Conservation (phyloP, 139 green algal genomes). For the Closterium sp. region DNA sequence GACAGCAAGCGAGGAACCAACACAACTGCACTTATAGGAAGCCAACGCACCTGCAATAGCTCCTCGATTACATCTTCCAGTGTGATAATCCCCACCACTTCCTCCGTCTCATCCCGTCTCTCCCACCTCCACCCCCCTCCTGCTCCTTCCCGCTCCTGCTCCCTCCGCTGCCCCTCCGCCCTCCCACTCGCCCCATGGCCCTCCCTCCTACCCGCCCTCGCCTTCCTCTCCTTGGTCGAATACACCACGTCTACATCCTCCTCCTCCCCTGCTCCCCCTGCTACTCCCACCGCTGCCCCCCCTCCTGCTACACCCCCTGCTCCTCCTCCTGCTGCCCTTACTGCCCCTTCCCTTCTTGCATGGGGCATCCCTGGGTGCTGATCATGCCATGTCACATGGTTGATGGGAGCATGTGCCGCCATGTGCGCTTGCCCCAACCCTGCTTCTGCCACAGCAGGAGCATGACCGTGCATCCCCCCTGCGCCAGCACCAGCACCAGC, state of each 20-base stretch:
- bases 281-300: neutral
- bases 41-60: neutral
- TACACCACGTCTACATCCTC: neutral
- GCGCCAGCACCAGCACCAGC: neutral
- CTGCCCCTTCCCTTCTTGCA: too few species aligned
- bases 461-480: neutral
- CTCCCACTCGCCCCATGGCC: neutral
- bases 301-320: neutral
- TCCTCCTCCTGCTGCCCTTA: too few species aligned
- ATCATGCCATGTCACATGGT: neutral
- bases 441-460: neutral
- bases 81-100: constrained; percentile 62
- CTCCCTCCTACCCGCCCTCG: neutral
- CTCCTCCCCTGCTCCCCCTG: neutral
- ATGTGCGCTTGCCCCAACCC: too few species aligned
- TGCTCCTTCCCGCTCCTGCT: neutral
- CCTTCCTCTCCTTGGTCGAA: neutral
- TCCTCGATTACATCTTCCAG: constrained; percentile 69
- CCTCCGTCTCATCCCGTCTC: neutral
- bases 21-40: too few species aligned
- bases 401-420: neutral
- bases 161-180: neutral
- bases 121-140: neutral
- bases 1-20: too few species aligned
- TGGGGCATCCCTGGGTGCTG: neutral